Conservation (phyloP, 441 rosid genomes). For the Cnidoscolus chayamansa region DNA sequence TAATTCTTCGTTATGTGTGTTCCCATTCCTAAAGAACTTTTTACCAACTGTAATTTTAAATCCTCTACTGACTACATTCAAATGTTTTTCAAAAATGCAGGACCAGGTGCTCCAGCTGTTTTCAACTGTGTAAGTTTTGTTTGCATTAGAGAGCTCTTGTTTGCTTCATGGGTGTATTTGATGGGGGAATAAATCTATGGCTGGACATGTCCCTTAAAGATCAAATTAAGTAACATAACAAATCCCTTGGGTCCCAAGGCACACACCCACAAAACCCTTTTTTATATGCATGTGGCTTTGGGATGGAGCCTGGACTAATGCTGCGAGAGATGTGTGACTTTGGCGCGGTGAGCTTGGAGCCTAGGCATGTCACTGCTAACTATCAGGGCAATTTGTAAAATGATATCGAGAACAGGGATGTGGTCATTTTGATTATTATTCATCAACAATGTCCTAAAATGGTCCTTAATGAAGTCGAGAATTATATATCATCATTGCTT, state of each 20-base stretch:
- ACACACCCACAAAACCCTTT: no score
- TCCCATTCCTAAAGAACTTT: neutral
- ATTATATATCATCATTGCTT: neutral
- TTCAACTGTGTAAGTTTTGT: conserved; percentile 70
- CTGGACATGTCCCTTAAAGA: neutral
- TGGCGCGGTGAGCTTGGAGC: neutral
- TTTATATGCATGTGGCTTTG: neutral
- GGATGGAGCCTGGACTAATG: neutral
- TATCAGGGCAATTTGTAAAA: neutral
- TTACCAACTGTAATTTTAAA: neutral
- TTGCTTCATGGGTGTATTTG: neutral
- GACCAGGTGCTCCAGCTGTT: conserved; percentile 81
- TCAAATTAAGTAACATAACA: neutral
- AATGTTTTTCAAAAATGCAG: conserved; percentile 42
- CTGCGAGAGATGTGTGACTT: neutral
- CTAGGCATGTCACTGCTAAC: neutral
- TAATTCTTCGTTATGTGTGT: no score
- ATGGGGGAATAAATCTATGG: neutral
- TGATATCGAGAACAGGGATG: neutral
- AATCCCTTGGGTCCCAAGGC: neutral
- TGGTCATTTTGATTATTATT: neutral
- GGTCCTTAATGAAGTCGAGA: neutral
- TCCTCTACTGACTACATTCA: conserved; percentile 13
- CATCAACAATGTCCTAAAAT: neutral
- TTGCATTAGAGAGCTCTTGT: neutral